Conservation (phyloP, 2,329 filamentous ascomycete genomes). For the Beauveria asiatica region DNA sequence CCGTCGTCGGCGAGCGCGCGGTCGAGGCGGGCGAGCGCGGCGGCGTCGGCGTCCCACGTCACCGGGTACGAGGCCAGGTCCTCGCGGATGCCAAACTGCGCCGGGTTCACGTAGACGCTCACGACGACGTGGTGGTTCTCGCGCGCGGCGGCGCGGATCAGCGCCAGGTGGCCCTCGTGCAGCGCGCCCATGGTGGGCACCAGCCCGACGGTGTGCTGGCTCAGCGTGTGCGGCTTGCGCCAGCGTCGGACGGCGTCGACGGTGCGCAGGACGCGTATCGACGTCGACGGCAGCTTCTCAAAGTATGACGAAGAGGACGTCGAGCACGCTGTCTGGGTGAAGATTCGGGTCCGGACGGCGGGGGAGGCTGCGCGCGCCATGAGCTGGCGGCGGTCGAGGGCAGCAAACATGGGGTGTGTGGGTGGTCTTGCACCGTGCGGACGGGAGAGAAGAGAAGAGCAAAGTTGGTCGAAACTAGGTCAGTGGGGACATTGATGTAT, state of each 20-base stretch:
- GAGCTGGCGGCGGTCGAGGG: background rate
- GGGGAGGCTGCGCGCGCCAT: slow-evolving; percentile 4
- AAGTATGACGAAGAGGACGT: slow-evolving; percentile 12
- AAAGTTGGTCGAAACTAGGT: background rate
- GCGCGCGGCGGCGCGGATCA: slow-evolving; percentile 73
- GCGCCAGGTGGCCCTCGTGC: slow-evolving; percentile 81
- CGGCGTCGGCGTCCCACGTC: slow-evolving; percentile 74
- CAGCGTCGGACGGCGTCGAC: slow-evolving; percentile 62
- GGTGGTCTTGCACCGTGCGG: background rate
- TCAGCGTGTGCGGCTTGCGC: slow-evolving; percentile 55
- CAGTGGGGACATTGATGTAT: slow-evolving; percentile 1
- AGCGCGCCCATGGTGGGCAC: slow-evolving; percentile 97
- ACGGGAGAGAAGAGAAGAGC: background rate
- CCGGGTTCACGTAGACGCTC: slow-evolving; percentile 91
- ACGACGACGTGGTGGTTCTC: slow-evolving; percentile 86
- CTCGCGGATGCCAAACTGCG: slow-evolving; percentile 85
- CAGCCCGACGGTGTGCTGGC: slow-evolving; percentile 68
- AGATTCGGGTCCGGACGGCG: slow-evolving; percentile 1
- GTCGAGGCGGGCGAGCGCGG: slow-evolving; percentile 59
- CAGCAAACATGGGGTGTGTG: slow-evolving; percentile 1
- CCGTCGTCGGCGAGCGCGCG: slow-evolving; percentile 58
- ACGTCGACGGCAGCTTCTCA: slow-evolving; percentile 45
- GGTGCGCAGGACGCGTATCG: slow-evolving; percentile 67
- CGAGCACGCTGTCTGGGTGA: slow-evolving; percentile 14
- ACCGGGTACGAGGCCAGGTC: slow-evolving; percentile 84